These are phyloP conservation scores for Candida corydali DNA, from an alignment of 805 yeast genomes.

Conservation along the genomic window DNA sequence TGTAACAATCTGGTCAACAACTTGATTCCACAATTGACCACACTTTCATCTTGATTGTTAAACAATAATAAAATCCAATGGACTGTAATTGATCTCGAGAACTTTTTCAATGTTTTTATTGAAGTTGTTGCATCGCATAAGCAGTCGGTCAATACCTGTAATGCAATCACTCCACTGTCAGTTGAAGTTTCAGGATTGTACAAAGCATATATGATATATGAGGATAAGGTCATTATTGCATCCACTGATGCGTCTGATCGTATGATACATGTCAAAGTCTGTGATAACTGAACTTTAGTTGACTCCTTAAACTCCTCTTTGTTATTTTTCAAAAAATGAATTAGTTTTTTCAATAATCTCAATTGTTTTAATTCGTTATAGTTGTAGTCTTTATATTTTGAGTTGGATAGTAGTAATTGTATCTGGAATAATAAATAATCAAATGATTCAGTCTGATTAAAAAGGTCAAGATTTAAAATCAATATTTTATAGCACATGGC, in stretches of 20 bases:
- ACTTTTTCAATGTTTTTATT: constrained; percentile 37
- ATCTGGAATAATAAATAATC: constrained; percentile 56
- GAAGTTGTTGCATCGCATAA: constrained; percentile 38
- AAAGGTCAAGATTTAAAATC: constrained; percentile 57
- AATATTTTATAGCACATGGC: constrained; percentile 50
- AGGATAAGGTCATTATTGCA: constrained; percentile 45
- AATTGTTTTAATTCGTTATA: constrained; percentile 48
- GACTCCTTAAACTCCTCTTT: constrained; percentile 10
- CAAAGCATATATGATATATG: constrained; percentile 47
- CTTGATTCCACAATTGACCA: constrained; percentile 37
- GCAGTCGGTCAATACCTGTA: constrained; percentile 31
- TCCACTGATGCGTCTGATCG: constrained; percentile 49
- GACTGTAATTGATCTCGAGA: constrained; percentile 52
- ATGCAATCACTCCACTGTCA: constrained; percentile 29
- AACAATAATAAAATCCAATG: constrained; percentile 63
- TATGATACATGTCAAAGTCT: constrained; percentile 20
- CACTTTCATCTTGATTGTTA: constrained; percentile 25
- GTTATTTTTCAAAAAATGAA: constrained; percentile 46
- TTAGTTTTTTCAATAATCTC: constrained; percentile 43
- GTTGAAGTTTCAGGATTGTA: constrained; percentile 38
- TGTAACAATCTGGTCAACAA: constrained; percentile 49
- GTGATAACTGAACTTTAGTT: constrained; percentile 14
- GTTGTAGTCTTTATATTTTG: constrained; percentile 51
- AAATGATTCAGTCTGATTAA: constrained; percentile 55
- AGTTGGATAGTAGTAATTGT: constrained; percentile 48